Evolutionary conservation across 2,329 filamentous ascomycete species (phyloP).

Genomic region (Coniella vitis): DNA sequence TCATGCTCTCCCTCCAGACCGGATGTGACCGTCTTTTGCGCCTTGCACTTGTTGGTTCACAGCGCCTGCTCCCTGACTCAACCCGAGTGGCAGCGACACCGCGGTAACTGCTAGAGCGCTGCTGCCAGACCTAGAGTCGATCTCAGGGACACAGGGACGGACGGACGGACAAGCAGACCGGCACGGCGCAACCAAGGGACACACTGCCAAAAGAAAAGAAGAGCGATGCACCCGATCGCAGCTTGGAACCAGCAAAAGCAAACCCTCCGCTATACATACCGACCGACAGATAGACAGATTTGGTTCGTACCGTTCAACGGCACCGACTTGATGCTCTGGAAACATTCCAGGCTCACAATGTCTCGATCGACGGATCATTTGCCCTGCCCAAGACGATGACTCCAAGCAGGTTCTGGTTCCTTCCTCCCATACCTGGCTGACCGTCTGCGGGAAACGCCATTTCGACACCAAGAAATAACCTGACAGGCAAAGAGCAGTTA

Average conservation of each 20-base stretch:
- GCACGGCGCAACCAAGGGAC: too few species aligned
- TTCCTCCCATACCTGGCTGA: too few species aligned
- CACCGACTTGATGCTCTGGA: not conserved
- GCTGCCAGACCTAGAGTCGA: not conserved
- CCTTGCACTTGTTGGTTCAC: constrained; percentile 7
- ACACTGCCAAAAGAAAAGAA: not conserved
- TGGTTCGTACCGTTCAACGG: too few species aligned
- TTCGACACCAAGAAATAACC: too few species aligned
- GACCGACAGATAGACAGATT: too few species aligned
- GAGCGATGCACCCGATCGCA: not conserved
- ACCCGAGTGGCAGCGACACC: not conserved
- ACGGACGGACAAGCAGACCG: not conserved
- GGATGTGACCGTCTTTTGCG: not conserved
- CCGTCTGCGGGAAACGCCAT: too few species aligned
- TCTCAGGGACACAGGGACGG: not conserved
- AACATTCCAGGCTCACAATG: not conserved
- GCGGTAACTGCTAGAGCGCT: too few species aligned
- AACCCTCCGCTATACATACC: not conserved
- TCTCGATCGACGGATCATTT: too few species aligned
- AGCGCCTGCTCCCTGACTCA: constrained; percentile 7
- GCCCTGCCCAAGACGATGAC: too few species aligned
- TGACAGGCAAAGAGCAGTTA: too few species aligned
- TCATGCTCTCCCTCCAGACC: constrained; percentile 8
- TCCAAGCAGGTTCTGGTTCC: too few species aligned
- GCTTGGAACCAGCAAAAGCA: not conserved